Evolutionary conservation across 1,284 basidiomycete species (phyloP).

Genomic region (Pseudozyma flocculosa): DNA sequence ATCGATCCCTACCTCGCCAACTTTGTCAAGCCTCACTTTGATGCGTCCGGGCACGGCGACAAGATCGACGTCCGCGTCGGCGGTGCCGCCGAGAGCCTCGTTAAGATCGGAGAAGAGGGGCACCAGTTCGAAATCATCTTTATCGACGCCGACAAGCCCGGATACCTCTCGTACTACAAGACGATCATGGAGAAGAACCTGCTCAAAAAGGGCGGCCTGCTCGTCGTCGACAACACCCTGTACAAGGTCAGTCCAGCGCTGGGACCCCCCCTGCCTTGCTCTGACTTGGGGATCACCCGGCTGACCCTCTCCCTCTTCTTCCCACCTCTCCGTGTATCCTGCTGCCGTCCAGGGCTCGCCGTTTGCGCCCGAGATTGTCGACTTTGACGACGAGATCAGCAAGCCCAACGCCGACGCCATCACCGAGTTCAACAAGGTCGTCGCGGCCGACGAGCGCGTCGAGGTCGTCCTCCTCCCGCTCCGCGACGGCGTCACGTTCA

Average conservation of each 20-base stretch:
- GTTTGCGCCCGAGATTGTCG: constrained; percentile 21
- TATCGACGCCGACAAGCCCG: constrained; percentile 58
- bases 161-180: constrained; percentile 48
- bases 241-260: constrained; percentile 52
- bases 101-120: constrained; percentile 25
- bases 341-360: constrained; percentile 28
- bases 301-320: too few species aligned
- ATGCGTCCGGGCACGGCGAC: constrained; percentile 41
- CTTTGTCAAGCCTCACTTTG: constrained; percentile 49
- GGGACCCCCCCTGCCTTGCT: constrained; percentile 2
- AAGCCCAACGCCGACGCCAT: constrained; percentile 42
- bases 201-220: constrained; percentile 39
- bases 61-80: constrained; percentile 52
- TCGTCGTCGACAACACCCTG: constrained; percentile 57
- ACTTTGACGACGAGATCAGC: constrained; percentile 8
- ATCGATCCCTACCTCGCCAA: constrained; percentile 52
- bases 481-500: constrained; percentile 55
- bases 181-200: constrained; percentile 43
- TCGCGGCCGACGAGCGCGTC: constrained; percentile 45
- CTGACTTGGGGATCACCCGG: constrained; percentile 4
- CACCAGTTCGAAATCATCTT: constrained; percentile 57
- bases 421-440: constrained; percentile 50
- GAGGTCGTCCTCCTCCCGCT: constrained; percentile 49
- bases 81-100: constrained; percentile 44
- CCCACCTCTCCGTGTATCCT: too few species aligned